A percentile compares a stretch with the other conserved stretches of the same genome.
Conservation (phyloP, 176 grass and related monocot species). For the Rhipidocladum racemiflorum region DNA sequence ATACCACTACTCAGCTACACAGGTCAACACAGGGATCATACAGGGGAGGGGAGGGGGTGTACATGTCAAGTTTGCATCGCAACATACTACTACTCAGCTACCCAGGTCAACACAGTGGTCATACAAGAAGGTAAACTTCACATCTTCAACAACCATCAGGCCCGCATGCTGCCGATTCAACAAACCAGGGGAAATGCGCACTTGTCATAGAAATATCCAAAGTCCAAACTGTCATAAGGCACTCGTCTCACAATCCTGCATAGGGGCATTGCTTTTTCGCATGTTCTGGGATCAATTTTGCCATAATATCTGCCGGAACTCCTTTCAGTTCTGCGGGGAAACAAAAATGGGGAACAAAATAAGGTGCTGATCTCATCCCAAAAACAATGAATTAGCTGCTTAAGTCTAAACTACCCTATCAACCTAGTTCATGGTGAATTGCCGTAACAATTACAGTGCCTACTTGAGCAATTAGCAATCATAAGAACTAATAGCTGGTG, state of each 20-base stretch:
- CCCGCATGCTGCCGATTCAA: slow-evolving; percentile 5
- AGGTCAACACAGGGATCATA: slow-evolving; percentile 32
- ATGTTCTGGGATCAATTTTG: slow-evolving; percentile 88
- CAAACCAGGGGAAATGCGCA: slow-evolving; percentile 10
- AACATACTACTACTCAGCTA: slow-evolving; percentile 46
- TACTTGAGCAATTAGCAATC: background rate
- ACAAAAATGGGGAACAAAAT: background rate
- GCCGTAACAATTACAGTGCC: background rate
- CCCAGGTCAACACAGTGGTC: slow-evolving; percentile 36
- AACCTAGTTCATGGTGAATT: too few species aligned
- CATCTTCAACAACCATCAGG: slow-evolving; percentile 8
- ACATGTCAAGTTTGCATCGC: slow-evolving; percentile 36
- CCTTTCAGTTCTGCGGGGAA: slow-evolving; percentile 70
- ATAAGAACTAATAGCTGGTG: background rate
- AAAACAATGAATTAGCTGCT: background rate
- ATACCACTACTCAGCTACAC: slow-evolving; percentile 51
- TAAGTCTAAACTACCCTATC: background rate
- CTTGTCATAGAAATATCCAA: background rate
- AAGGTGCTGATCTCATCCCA: background rate
- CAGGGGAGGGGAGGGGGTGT: slow-evolving; percentile 6
- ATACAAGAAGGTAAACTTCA: slow-evolving; percentile 37
- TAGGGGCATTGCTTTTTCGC: slow-evolving; percentile 75
- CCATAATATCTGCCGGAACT: slow-evolving; percentile 52
- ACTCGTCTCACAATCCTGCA: slow-evolving; percentile 48
- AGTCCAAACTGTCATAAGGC: background rate